Evolutionary conservation across 768 basidiomycete species (phyloP).

Genomic region (Hericium coralloides): DNA sequence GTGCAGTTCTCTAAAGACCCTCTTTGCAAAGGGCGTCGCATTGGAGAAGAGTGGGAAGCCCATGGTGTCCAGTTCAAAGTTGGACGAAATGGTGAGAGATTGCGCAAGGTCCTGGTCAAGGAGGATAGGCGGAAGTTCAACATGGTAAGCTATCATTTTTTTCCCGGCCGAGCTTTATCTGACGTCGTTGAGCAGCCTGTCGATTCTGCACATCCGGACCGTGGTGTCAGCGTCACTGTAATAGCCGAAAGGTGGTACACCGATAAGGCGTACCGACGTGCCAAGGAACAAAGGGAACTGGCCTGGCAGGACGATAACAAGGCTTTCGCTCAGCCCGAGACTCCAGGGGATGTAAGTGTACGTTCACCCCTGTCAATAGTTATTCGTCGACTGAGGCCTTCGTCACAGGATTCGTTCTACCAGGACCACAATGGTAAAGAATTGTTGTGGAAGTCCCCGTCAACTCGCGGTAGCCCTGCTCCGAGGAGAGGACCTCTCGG

Average conservation of each 20-base stretch:
- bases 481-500: slow-evolving; percentile 29
- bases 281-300: slow-evolving; percentile 50
- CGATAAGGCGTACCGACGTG: slow-evolving; percentile 60
- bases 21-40: slow-evolving; percentile 44
- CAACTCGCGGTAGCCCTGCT: slow-evolving; percentile 23
- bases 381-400: background rate
- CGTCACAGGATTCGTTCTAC: slow-evolving; percentile 25
- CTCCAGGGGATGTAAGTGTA: slow-evolving; percentile 25
- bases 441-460: slow-evolving; percentile 58
- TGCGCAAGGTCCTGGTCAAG: slow-evolving; percentile 65
- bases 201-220: slow-evolving; percentile 74
- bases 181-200: slow-evolving; percentile 41
- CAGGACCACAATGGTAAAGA: slow-evolving; percentile 41
- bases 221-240: slow-evolving; percentile 55
- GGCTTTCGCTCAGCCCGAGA: slow-evolving; percentile 33
- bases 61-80: slow-evolving; percentile 67
- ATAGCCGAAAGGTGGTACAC: slow-evolving; percentile 75
- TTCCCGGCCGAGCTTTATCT: slow-evolving; percentile 3
- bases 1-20: slow-evolving; percentile 38
- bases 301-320: slow-evolving; percentile 58
- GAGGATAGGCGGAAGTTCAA: slow-evolving; percentile 59
- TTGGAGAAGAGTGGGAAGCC: slow-evolving; percentile 72
- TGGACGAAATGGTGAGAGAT: slow-evolving; percentile 56
- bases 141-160: slow-evolving; percentile 49
- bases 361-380: background rate